Evolutionary conservation across 1,284 basidiomycete genomes (phyloP).

Genomic region (Malassezia globosa): DNA sequence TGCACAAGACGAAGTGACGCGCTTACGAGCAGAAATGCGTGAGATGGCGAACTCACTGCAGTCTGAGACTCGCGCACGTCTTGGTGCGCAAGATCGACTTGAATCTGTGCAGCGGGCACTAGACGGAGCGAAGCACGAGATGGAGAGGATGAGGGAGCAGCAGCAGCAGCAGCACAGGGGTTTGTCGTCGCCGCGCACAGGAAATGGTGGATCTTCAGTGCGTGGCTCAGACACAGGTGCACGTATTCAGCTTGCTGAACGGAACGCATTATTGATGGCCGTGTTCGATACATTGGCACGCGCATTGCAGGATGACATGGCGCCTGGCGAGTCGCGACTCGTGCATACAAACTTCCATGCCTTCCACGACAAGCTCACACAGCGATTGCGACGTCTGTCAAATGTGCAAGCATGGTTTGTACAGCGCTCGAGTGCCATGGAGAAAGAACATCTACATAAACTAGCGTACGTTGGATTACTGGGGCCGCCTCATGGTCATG

Average conservation of each 20-base stretch:
- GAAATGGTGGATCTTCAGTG: neutral
- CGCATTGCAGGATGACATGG: constrained; percentile 52
- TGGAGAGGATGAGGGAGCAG: constrained; percentile 10
- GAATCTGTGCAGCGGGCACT: constrained; percentile 30
- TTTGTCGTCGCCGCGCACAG: neutral
- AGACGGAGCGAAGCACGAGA: constrained; percentile 21
- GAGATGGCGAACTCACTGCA: constrained; percentile 35
- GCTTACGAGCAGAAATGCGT: constrained; percentile 39
- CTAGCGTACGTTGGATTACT: constrained; percentile 49
- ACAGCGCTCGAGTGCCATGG: constrained; percentile 68
- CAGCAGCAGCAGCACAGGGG: neutral
- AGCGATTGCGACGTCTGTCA: constrained; percentile 67
- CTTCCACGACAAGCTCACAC: constrained; percentile 89
- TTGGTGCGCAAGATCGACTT: constrained; percentile 38
- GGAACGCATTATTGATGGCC: constrained; percentile 56
- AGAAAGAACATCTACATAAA: constrained; percentile 61
- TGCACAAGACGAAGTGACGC: constrained; percentile 60
- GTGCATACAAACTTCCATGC: constrained; percentile 75
- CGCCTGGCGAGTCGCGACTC: constrained; percentile 19
- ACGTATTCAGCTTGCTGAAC: constrained; percentile 49
- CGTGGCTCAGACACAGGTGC: neutral
- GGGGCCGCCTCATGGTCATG: too few species aligned
- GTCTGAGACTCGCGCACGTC: constrained; percentile 28
- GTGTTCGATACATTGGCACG: constrained; percentile 60
- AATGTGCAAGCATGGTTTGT: constrained; percentile 78